Conservation (phyloP, 1,284 basidiomycete genomes). For the Austroboletus rostrupii region DNA sequence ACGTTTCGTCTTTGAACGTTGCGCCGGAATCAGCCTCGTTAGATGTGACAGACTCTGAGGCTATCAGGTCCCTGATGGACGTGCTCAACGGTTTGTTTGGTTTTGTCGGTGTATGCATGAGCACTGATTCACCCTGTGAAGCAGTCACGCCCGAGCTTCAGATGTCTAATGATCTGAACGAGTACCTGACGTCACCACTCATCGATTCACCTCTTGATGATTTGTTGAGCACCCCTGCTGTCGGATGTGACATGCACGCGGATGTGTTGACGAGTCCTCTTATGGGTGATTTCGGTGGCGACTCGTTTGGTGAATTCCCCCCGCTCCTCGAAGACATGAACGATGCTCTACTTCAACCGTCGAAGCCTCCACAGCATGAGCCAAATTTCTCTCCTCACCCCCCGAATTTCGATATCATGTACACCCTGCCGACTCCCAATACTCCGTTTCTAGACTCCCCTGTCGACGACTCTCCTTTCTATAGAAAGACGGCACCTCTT, state of each 20-base stretch:
- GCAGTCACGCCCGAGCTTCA: conserved; percentile 39
- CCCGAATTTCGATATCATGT: conserved; percentile 37
- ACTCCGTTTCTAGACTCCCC: conserved; percentile 43
- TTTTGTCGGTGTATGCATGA: accelerated
- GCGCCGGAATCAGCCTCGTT: conserved; percentile 9
- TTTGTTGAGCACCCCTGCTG: conserved; percentile 51
- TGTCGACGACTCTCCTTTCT: conserved; percentile 31
- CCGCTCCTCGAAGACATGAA: conserved; percentile 21
- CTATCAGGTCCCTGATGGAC: conserved; percentile 40
- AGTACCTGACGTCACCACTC: conserved; percentile 46
- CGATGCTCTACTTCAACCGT: conserved; percentile 2
- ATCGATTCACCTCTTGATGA: conserved; percentile 52
- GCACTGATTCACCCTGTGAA: not conserved
- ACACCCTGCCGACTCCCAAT: conserved; percentile 40
- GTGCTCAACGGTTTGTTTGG: conserved; percentile 38
- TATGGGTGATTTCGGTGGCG: conserved; percentile 30
- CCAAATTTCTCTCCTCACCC: conserved; percentile 13
- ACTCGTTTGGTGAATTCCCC: conserved; percentile 33
- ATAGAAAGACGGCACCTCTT: conserved; percentile 15
- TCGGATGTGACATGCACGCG: conserved; percentile 37
- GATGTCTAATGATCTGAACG: conserved; percentile 30
- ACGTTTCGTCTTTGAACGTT: conserved; percentile 16
- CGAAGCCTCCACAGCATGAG: conserved; percentile 17
- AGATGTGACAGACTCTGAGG: conserved; percentile 27
- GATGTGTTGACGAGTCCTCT: conserved; percentile 39